Conservation (phyloP, 495 filamentous ascomycete genomes). For the Penicillium alfredii region DNA sequence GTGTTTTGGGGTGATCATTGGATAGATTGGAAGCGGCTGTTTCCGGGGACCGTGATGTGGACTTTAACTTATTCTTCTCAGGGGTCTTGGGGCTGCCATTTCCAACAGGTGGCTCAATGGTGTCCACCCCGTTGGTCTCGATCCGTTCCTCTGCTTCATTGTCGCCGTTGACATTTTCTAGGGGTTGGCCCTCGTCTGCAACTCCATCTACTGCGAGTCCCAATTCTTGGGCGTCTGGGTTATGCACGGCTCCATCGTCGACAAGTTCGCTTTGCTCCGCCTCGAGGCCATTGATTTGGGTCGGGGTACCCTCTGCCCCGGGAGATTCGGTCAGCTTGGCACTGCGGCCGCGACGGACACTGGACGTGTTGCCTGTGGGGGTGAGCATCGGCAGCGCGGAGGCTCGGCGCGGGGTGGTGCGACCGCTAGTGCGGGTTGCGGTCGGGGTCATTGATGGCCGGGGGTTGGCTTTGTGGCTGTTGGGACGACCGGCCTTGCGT, state of each 20-base stretch:
- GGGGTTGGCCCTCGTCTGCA: constrained; percentile 1
- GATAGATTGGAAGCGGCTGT: constrained; percentile 17
- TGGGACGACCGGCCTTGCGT: constrained; percentile 46
- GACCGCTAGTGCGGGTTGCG: constrained; percentile 28
- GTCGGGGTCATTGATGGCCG: constrained; percentile 27
- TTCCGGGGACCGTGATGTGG: constrained; percentile 13
- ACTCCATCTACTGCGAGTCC: constrained; percentile 4
- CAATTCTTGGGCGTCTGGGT: constrained; percentile 18
- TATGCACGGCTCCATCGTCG: constrained; percentile 25
- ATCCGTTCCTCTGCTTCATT: not conserved
- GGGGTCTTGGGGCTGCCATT: constrained; percentile 13
- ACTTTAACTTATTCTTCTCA: constrained; percentile 10
- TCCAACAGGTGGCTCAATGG: constrained; percentile 13
- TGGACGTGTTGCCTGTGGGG: constrained; percentile 18
- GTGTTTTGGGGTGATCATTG: constrained; percentile 17
- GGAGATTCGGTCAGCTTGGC: constrained; percentile 29
- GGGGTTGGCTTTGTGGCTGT: constrained; percentile 14
- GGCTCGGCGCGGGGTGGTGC: constrained; percentile 33
- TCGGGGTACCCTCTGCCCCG: constrained; percentile 19
- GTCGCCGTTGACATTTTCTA: constrained; percentile 6
- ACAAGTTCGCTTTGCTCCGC: constrained; percentile 10
- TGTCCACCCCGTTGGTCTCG: constrained; percentile 23
- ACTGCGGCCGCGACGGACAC: constrained; percentile 37
- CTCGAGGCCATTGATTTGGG: constrained; percentile 15
- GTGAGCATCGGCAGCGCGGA: constrained; percentile 26